Evolutionary conservation across 345 rosid genomes (phyloP).

Genomic region (Eucalyptus erythrocorys): DNA sequence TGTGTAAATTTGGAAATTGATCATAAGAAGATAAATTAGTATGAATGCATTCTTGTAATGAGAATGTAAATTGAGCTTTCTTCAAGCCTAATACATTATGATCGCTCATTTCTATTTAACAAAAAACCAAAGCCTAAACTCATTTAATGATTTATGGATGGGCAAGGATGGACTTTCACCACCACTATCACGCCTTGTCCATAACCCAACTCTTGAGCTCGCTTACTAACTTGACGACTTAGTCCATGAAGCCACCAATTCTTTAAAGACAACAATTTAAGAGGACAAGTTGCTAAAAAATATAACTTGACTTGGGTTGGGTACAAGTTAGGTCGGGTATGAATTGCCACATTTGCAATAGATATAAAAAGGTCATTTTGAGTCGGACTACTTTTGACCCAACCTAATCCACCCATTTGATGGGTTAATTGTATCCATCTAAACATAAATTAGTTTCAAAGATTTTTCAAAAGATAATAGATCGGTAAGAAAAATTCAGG

Average conservation of each 20-base stretch:
- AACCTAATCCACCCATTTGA: rapidly evolving
- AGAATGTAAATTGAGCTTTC: no score
- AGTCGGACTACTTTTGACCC: no score
- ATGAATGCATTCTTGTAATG: no score
- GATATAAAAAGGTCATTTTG: no score
- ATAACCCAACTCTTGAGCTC: neutral
- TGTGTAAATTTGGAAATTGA: no score
- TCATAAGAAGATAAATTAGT: no score
- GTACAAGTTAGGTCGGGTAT: no score
- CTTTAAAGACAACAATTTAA: neutral
- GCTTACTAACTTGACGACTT: neutral
- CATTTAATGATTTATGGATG: neutral
- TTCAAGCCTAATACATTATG: neutral
- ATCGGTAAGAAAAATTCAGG: neutral
- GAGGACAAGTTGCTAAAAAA: neutral
- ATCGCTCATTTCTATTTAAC: neutral
- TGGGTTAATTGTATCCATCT: neutral
- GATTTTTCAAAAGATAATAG: neutral
- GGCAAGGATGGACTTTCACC: neutral
- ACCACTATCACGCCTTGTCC: neutral
- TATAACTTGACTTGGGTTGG: neutral
- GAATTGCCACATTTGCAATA: no score
- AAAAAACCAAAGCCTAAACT: neutral
- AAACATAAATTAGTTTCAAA: no score
- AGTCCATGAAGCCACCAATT: neutral